phyloP scores from a whole-genome alignment of 306 rosid species.

The peach (Prunus persica) region DNA sequence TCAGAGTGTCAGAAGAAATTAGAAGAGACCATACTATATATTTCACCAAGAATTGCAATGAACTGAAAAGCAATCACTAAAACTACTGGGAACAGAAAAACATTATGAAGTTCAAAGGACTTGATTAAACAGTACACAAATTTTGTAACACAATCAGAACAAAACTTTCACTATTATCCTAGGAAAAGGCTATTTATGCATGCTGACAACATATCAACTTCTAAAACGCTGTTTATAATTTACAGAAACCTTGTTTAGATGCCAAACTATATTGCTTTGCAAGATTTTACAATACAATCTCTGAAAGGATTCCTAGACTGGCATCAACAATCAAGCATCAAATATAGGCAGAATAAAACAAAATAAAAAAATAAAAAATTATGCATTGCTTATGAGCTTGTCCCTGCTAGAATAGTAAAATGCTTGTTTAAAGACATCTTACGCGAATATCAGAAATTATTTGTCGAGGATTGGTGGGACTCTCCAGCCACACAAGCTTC shows the following conservation, averaged over 20 bases:
- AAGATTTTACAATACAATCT: not conserved
- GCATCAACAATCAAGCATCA: conserved; percentile 4
- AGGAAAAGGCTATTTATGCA: not conserved
- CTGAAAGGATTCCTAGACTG: not conserved
- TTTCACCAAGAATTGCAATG: too few relatives aligned
- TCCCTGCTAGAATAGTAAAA: not conserved
- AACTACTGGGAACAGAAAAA: not conserved
- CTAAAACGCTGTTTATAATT: not conserved
- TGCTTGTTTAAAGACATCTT: conserved; percentile 32
- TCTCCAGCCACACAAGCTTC: conserved; percentile 96
- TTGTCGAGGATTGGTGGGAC: conserved; percentile 87
- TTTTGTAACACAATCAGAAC: not conserved
- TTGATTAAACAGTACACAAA: not conserved
- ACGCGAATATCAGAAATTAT: conserved; percentile 82
- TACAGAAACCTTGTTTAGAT: not conserved
- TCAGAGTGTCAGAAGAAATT: not conserved
- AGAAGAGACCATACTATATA: not conserved
- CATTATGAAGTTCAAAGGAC: not conserved
- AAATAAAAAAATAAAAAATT: not conserved
- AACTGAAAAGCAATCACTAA: not conserved
- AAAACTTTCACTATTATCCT: not conserved
- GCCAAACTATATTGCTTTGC: not conserved
- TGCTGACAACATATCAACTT: not conserved
- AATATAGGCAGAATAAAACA: not conserved
- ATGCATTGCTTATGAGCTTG: not conserved